Evolutionary conservation across 1,284 basidiomycete genomes (phyloP).

Genomic region (Lentinus polychrous): DNA sequence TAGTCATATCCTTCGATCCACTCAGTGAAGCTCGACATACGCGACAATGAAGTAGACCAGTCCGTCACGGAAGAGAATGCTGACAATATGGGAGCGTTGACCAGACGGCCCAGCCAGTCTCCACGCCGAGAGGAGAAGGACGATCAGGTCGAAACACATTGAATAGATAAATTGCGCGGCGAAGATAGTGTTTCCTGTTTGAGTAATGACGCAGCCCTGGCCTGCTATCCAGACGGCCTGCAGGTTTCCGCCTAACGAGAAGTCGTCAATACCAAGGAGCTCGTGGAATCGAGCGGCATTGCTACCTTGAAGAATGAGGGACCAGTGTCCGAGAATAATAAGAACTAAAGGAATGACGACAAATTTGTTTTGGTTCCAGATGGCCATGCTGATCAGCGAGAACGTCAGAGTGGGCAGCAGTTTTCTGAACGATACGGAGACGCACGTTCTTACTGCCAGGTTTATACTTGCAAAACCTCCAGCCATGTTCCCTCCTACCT

Average conservation of each 20-base stretch:
- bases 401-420: slow-evolving; percentile 23
- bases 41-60: slow-evolving; percentile 70
- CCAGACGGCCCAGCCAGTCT: slow-evolving; percentile 41
- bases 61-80: slow-evolving; percentile 63
- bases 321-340: slow-evolving; percentile 71
- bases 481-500: slow-evolving; percentile 58
- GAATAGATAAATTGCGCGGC: slow-evolving; percentile 34
- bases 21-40: slow-evolving; percentile 61
- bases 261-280: slow-evolving; percentile 13
- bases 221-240: slow-evolving; percentile 48
- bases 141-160: slow-evolving; percentile 26
- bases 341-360: slow-evolving; percentile 47
- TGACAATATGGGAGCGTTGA: slow-evolving; percentile 41
- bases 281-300: slow-evolving; percentile 10
- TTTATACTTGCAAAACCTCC: slow-evolving; percentile 73
- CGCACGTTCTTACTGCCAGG: slow-evolving; percentile 65
- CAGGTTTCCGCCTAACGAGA: slow-evolving; percentile 46
- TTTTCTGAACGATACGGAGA: slow-evolving; percentile 9
- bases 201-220: slow-evolving; percentile 43
- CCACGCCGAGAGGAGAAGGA: slow-evolving; percentile 26
- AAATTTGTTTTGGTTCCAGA: slow-evolving; percentile 58
- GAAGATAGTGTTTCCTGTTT: slow-evolving; percentile 49
- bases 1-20: slow-evolving; percentile 51
- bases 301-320: slow-evolving; percentile 42
- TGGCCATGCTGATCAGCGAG: slow-evolving; percentile 46